A percentile compares a stretch with the other conserved stretches of the same genome.
phyloP scores from a whole-genome alignment of 306 rosid genomes.

The Gastrolobium bilobum region DNA sequence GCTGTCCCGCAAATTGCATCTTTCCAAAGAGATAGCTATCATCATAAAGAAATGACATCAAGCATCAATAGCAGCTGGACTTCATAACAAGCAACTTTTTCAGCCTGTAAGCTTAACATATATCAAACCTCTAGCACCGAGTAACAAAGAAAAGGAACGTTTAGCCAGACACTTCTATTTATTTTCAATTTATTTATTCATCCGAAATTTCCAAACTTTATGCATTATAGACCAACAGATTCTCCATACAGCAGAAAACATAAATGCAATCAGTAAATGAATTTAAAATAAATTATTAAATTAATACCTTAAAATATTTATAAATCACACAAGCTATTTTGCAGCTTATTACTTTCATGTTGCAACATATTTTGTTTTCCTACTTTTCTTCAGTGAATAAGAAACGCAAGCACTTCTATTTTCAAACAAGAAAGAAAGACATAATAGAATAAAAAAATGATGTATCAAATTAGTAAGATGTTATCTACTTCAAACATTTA shows the following conservation, averaged over 20 bases:
- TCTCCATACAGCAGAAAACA: background rate
- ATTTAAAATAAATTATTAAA: background rate
- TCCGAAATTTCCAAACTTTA: background rate
- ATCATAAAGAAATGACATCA: background rate
- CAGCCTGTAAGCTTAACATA: background rate
- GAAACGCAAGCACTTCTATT: constrained; percentile 14
- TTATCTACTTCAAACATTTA: constrained; percentile 16
- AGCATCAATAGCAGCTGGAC: background rate
- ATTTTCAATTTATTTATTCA: background rate
- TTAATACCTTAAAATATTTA: background rate
- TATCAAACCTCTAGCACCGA: background rate
- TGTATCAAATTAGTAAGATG: background rate
- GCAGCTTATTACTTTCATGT: constrained; percentile 16
- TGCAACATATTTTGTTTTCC: constrained; percentile 32
- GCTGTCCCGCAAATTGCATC: background rate
- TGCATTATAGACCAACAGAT: background rate
- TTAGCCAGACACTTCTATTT: background rate
- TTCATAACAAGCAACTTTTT: background rate
- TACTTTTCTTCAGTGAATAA: background rate
- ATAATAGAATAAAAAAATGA: background rate
- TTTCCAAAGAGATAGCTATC: background rate
- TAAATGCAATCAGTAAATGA: background rate
- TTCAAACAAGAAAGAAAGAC: background rate
- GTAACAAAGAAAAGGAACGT: too few species aligned
- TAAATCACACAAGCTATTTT: background rate